These are phyloP conservation scores for Citeromyces nyonsensis DNA, from an alignment of 805 yeast species.

Conservation along the genomic window DNA sequence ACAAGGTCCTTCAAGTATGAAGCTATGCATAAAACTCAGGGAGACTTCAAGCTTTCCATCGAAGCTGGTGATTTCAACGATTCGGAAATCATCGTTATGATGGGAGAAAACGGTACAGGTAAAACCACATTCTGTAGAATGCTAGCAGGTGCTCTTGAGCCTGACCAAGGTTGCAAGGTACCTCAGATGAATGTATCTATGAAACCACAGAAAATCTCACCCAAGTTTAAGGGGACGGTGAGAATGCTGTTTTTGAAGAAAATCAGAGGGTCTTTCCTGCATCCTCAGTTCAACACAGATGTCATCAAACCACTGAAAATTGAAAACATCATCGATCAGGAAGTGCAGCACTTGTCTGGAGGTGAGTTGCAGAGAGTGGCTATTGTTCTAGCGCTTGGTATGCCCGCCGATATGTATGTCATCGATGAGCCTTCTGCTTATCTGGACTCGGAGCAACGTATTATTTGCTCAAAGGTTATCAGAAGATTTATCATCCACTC, in stretches of 20 bases:
- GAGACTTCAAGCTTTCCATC: conserved; percentile 79
- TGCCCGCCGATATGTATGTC: conserved; percentile 88
- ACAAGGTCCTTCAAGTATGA: conserved; percentile 71
- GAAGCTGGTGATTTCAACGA: conserved; percentile 87
- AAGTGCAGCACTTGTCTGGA: conserved; percentile 94
- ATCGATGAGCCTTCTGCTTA: conserved; percentile 99
- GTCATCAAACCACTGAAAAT: conserved; percentile 90
- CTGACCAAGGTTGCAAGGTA: conserved; percentile 67
- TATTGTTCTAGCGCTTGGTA: conserved; percentile 86
- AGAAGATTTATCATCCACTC: conserved; percentile 93
- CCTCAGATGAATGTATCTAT: conserved; percentile 88
- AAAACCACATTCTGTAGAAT: conserved; percentile 94
- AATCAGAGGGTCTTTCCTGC: conserved; percentile 84
- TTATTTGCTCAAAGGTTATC: conserved; percentile 94
- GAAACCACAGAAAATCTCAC: conserved; percentile 99
- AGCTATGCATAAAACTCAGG: conserved; percentile 76
- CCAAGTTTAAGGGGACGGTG: conserved; percentile 96
- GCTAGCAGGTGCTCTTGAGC: conserved; percentile 82
- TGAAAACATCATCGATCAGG: conserved; percentile 92
- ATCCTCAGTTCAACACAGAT: conserved; percentile 96
- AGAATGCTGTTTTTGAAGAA: conserved; percentile 95
- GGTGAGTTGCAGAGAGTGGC: conserved; percentile 99
- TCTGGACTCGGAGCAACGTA: conserved; percentile 98
- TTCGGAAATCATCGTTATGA: conserved; percentile 94
- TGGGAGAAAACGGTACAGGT: conserved; percentile 99